phyloP scores from a whole-genome alignment of 2,329 filamentous ascomycete genomes.

The Penicillium decumbens region DNA sequence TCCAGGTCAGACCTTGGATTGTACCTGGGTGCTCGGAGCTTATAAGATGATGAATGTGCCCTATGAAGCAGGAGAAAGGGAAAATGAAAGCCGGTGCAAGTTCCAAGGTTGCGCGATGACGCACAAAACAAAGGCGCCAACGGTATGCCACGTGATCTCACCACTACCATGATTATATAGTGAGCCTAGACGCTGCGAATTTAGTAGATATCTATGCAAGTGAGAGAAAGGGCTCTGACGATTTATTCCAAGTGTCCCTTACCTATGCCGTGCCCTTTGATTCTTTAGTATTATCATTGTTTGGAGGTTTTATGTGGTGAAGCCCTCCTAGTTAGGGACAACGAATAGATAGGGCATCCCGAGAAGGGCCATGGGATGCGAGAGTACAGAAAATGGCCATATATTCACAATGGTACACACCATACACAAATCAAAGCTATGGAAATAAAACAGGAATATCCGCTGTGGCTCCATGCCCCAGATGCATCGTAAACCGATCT shows the following conservation, averaged over 20 bases:
- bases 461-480: conserved; percentile 25
- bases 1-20: neutral
- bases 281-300: neutral
- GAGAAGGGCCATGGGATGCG: neutral
- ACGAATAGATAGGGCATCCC: neutral
- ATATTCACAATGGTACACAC: conserved; percentile 12
- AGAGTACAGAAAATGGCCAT: conserved; percentile 3
- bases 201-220: neutral
- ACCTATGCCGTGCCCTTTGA: neutral
- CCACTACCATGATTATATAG: neutral
- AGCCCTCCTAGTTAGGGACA: too few relatives aligned
- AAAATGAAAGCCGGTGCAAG: neutral
- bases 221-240: neutral
- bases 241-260: neutral
- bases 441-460: conserved; percentile 12
- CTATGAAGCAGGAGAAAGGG: neutral
- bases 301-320: neutral
- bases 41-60: neutral
- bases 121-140: conserved; percentile 3
- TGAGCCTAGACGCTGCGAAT: too few relatives aligned
- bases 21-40: neutral
- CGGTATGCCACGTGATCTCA: conserved; percentile 6
- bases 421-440: conserved; percentile 12
- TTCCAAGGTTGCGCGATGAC: conserved; percentile 13
- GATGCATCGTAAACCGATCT: conserved; percentile 24